Base-by-base conservation (phyloP, 129 eudicot species). In the Glebionis coronaria region DNA sequence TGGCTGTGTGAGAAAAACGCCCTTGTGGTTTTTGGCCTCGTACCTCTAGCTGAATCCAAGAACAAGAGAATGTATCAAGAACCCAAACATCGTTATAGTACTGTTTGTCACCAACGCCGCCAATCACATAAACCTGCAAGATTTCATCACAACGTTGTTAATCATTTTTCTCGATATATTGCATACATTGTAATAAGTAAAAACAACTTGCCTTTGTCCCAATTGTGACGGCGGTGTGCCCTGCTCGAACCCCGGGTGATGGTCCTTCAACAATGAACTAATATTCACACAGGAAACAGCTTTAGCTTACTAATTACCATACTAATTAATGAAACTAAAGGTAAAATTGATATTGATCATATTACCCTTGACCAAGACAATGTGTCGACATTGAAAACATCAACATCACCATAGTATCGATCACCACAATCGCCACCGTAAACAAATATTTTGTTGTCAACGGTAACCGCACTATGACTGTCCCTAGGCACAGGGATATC, bases 381-480 rank as follows among this genome's bases (percentile, higher is more conserved):
- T 0, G 88, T 75, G 21, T 86, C 87, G 58, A 88, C 78, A 19
- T 93, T 86, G 23, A 93, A 80, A 80, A 86, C 84, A 68, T 80
- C 83, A 45, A 93, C 85, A 56, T 84, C 95, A 2, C 97, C 95
- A 69, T 76, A 91, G 14, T 88, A 88, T 16, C 92, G 83, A 52
- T 88, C 88, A 0, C 98, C 98, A 66, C 91, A 88, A 76, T 93
- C 98, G 1, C 98, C 98, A 15, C 98, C 98, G 65, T 83, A 93
- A 76, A 86, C 82, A 62, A 83, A 79, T 12, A 93, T 71, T 58
- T 73, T 80, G 52, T 53, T 80, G 9, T 83, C 88, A 12, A 86
- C 55, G 0, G 83, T 75, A 61, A 88, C 90, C 10, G 97, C 88
- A 40, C 81, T 80, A 61, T 93, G 98, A 83, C 98, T 93, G 52